These are phyloP conservation scores for Podaxis sp. DNA, from an alignment of 768 basidiomycete genomes.

Conservation along the genomic window DNA sequence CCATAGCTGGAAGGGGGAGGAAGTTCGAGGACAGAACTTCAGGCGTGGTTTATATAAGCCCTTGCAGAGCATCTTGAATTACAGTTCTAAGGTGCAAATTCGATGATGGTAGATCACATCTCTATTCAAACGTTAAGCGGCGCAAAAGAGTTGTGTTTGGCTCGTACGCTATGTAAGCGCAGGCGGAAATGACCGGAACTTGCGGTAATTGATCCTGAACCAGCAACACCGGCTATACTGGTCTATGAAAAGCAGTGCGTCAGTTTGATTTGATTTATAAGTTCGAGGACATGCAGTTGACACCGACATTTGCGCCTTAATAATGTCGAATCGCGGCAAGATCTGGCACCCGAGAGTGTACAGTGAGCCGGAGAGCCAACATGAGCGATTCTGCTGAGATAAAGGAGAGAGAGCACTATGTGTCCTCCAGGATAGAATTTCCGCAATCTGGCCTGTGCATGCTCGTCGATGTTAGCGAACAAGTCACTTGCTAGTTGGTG, in stretches of 20 bases:
- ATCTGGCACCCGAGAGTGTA: not conserved
- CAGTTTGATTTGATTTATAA: not conserved
- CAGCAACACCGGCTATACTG: slow-evolving; percentile 5
- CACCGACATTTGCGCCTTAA: not conserved
- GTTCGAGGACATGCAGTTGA: not conserved
- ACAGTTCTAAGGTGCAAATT: slow-evolving; percentile 18
- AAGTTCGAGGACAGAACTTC: slow-evolving; percentile 19
- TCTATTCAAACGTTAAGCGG: slow-evolving; percentile 11
- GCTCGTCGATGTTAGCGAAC: not conserved
- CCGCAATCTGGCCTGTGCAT: not conserved
- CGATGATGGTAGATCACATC: slow-evolving; percentile 6
- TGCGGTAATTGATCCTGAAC: slow-evolving; percentile 10
- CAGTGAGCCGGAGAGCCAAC: not conserved
- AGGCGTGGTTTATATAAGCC: slow-evolving; percentile 19
- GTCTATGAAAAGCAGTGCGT: slow-evolving; percentile 3
- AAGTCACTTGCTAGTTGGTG: not conserved
- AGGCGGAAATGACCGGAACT: slow-evolving; percentile 5
- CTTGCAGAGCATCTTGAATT: slow-evolving; percentile 17
- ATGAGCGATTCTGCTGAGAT: not conserved
- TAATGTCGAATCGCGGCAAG: not conserved
- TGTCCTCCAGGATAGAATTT: not conserved
- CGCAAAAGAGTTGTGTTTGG: slow-evolving; percentile 8
- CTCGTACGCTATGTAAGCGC: not conserved
- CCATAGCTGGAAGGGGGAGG: slow-evolving; percentile 30
- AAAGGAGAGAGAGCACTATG: not conserved